phyloP scores from a whole-genome alignment of 75 land plant species.

The Gnetum montanum region DNA sequence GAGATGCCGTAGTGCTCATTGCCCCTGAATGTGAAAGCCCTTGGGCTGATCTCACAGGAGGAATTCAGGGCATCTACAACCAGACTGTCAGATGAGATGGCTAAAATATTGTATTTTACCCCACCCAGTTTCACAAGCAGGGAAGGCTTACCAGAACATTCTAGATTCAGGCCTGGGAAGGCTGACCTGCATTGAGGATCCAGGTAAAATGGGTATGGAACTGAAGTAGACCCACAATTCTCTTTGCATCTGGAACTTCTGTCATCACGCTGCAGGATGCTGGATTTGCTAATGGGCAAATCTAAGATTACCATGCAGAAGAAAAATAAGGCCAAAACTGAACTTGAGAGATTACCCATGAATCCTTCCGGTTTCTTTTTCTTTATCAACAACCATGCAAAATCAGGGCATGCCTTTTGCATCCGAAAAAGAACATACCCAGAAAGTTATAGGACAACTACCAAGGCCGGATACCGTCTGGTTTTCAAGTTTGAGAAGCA shows the following conservation, averaged over 20 bases:
- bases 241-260: conserved; percentile 12
- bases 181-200: conserved; percentile 18
- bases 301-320: conserved; percentile 1
- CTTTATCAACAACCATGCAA: no score
- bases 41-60: conserved; percentile 12
- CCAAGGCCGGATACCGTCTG: no score
- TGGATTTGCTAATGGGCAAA: neutral
- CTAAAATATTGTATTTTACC: conserved; percentile 14
- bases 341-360: no score
- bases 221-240: conserved; percentile 8
- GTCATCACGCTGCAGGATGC: neutral
- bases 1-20: conserved; percentile 28
- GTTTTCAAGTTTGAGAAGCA: no score
- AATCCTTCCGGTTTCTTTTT: no score
- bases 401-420: no score
- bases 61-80: conserved; percentile 31
- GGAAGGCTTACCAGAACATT: conserved; percentile 5
- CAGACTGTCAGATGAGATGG: conserved; percentile 30
- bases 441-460: no score
- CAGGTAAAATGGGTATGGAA: conserved; percentile 23
- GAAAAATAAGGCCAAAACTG: no score
- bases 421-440: no score
- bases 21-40: conserved; percentile 10
- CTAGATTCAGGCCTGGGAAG: conserved; percentile 12
- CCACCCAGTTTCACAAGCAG: neutral